Evolutionary conservation across 2,329 filamentous ascomycete genomes (phyloP), one percentile per base, ranked within the genome.

Genomic region (Knoxdaviesia proteae): DNA sequence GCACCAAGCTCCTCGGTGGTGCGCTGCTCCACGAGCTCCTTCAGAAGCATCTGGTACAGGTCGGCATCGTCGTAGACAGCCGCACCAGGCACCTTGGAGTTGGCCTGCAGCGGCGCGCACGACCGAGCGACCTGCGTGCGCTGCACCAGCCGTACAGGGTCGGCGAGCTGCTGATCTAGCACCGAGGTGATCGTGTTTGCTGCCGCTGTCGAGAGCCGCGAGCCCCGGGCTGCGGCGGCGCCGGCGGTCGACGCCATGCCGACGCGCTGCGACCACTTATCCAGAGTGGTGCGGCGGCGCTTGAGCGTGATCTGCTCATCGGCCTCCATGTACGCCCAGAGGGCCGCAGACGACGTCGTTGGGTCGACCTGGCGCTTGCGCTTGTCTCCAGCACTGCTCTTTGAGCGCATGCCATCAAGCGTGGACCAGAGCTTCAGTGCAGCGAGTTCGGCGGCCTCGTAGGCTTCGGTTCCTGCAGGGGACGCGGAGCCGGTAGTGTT

Each of bases 21-120:
- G 46, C 88, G 80, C 56, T 92, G 84, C 55, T 94, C 84, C 7
- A 98, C 80, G 1, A 98, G 75, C 54, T 94, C 84, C 57, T 94
- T 92, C 32, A 98, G 73, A 2, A 98, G 71, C 9, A 90, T 65
- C 56, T 93, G 84, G 61, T 98, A 98, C 58, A 96, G 94, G 56
- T 92, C 78, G 7, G 83, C 84, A 52, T 98, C 90, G 56, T 96
- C 88, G 62, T 90, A 98, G 50, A 94, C 76, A 20, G 65, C 61
- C 1, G 58, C 56, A 52, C 77, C 75, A 49, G 78, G 69, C 30
- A 75, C 53, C 53, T 72, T 71, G 48, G 61, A 62, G 32, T 67
- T 67, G 0, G 69, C 68, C 51, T 88, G 82, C 0, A 73, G 61
- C 0, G 82, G 82, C 0, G 82, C 82, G 52, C 82, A 87, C 1